phyloP scores from a whole-genome alignment of 257 asterid species.

The Nicotiana otophora region DNA sequence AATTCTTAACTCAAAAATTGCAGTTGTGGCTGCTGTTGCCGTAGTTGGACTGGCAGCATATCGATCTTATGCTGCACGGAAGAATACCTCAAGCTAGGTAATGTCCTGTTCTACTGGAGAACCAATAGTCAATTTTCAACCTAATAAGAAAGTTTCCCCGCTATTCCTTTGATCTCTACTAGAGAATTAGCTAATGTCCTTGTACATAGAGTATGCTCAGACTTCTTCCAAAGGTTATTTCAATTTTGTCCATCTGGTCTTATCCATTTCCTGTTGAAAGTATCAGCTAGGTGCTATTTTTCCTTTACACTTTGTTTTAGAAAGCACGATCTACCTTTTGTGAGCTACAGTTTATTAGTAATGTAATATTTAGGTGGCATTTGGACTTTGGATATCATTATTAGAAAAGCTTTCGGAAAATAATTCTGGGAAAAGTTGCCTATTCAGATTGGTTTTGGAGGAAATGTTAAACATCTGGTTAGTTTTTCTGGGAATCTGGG shows the following conservation, averaged over 20 bases:
- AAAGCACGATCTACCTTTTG: not conserved
- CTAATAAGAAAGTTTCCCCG: not conserved
- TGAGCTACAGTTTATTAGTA: not conserved
- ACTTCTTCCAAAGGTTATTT: not conserved
- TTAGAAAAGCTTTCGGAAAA: not conserved
- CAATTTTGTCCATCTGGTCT: not conserved
- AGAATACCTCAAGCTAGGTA: slow-evolving; percentile 37
- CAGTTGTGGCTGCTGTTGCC: slow-evolving; percentile 90
- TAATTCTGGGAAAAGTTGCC: not conserved
- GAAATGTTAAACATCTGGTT: not conserved
- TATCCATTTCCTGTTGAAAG: slow-evolving; percentile 1
- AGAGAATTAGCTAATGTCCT: not conserved
- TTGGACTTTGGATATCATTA: not conserved
- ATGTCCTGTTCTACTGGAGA: not conserved
- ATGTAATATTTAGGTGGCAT: slow-evolving; percentile 2
- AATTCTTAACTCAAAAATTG: slow-evolving; percentile 16
- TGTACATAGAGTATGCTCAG: not conserved
- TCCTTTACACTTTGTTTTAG: not conserved
- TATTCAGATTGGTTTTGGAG: not conserved
- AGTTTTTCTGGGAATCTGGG: not conserved
- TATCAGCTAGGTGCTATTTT: slow-evolving; percentile 3
- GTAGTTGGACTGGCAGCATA: slow-evolving; percentile 81
- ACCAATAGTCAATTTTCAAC: not conserved
- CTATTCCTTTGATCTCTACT: not conserved
- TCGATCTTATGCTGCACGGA: slow-evolving; percentile 74